These are phyloP conservation scores for Zygosaccharomyces bailii DNA, from an alignment of 805 yeast genomes.

Conservation along the genomic window DNA sequence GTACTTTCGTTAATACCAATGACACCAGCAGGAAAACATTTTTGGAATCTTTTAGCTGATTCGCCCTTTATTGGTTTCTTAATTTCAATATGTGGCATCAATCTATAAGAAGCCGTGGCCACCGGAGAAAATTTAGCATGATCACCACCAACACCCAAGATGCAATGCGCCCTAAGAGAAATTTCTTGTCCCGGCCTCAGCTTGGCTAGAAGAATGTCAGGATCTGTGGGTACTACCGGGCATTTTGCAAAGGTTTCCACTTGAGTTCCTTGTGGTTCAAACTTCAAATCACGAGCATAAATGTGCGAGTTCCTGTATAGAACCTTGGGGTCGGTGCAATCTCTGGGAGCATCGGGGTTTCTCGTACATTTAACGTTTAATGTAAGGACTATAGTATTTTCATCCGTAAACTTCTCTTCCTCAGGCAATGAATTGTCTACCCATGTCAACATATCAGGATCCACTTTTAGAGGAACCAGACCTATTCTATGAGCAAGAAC, in stretches of 20 bases:
- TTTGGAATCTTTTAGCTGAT: conserved; percentile 73
- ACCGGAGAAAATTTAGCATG: conserved; percentile 98
- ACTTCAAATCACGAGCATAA: conserved; percentile 84
- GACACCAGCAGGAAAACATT: conserved; percentile 93
- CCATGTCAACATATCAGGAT: conserved; percentile 88
- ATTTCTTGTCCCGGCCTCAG: conserved; percentile 97
- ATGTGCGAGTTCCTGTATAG: conserved; percentile 80
- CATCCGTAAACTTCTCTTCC: conserved; percentile 73
- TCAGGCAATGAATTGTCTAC: conserved; percentile 63
- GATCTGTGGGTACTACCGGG: conserved; percentile 78
- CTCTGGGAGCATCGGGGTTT: conserved; percentile 78
- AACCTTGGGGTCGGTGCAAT: conserved; percentile 75
- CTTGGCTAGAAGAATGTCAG: conserved; percentile 86
- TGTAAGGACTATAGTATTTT: conserved; percentile 81
- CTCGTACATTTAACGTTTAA: conserved; percentile 80
- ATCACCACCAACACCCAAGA: conserved; percentile 87
- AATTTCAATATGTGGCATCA: conserved; percentile 84
- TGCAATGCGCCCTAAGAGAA: conserved; percentile 81
- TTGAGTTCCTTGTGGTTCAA: conserved; percentile 90
- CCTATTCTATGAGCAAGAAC: conserved; percentile 95
- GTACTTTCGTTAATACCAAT: conserved; percentile 59
- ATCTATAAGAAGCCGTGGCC: conserved; percentile 91
- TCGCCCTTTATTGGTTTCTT: conserved; percentile 69
- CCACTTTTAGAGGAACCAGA: conserved; percentile 81
- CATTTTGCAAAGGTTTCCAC: conserved; percentile 59